Conservation (phyloP, 2,329 filamentous ascomycete species). For the Aspergillus carbonarius region DNA sequence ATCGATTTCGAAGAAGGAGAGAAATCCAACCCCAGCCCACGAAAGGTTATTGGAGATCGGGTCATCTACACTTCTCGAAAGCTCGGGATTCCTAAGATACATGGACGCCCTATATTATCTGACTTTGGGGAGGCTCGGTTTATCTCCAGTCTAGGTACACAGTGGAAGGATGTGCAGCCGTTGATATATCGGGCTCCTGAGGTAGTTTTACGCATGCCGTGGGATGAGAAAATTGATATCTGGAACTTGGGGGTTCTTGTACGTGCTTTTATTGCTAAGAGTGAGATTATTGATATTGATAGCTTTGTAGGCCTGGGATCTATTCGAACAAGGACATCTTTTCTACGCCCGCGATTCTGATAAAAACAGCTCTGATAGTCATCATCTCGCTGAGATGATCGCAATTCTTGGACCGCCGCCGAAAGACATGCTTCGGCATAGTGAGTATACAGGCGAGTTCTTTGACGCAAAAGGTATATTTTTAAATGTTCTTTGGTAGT, state of each 20-base stretch:
- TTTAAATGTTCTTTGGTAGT: too few relatives aligned
- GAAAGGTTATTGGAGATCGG: constrained; percentile 44
- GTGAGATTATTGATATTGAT: too few relatives aligned
- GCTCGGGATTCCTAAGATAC: constrained; percentile 34
- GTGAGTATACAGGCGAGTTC: too few relatives aligned
- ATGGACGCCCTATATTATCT: constrained; percentile 41
- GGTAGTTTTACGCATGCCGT: background rate
- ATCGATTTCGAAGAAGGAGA: constrained; percentile 43
- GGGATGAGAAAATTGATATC: background rate
- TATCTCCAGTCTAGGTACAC: background rate
- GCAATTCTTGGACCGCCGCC: too few relatives aligned
- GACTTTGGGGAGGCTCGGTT: background rate
- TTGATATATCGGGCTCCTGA: background rate
- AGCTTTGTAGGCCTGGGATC: too few relatives aligned
- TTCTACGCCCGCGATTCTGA: too few relatives aligned
- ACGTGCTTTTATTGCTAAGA: too few relatives aligned
- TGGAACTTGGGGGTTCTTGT: constrained; percentile 1
- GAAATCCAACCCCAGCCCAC: constrained; percentile 39
- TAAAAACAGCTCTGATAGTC: too few relatives aligned
- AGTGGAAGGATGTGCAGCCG: background rate
- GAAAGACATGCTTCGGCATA: too few relatives aligned
- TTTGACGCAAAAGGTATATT: too few relatives aligned
- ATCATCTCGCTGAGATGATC: too few relatives aligned
- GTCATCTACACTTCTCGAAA: constrained; percentile 47
- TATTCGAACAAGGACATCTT: too few relatives aligned